A percentile compares a stretch with the other conserved stretches of the same genome.
Evolutionary conservation across 1,139 yeast species (phyloP).

Genomic region (Kodamaea arcana): DNA sequence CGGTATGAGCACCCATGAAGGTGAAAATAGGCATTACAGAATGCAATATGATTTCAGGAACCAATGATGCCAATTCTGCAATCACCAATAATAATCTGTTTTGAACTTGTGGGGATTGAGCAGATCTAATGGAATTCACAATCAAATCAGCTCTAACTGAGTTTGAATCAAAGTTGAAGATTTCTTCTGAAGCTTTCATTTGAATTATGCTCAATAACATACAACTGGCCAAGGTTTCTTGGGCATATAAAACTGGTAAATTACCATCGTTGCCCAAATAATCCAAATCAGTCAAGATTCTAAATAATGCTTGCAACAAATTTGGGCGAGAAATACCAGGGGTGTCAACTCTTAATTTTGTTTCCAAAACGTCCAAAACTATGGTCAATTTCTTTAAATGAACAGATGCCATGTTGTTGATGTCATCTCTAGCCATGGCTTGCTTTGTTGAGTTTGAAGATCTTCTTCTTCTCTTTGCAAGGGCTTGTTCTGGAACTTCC

Average conservation of each 20-base stretch:
- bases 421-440: slow-evolving; percentile 67
- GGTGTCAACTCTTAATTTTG: slow-evolving; percentile 23
- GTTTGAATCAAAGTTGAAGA: slow-evolving; percentile 51
- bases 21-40: slow-evolving; percentile 99
- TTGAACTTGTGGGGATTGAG: slow-evolving; percentile 92
- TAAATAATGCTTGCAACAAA: slow-evolving; percentile 57
- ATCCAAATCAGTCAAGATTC: slow-evolving; percentile 77
- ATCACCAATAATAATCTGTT: slow-evolving; percentile 79
- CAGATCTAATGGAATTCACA: slow-evolving; percentile 84
- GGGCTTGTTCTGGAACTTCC: slow-evolving; percentile 43
- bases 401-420: slow-evolving; percentile 67
- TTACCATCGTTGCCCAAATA: slow-evolving; percentile 88
- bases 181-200: slow-evolving; percentile 27
- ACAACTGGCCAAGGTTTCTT: slow-evolving; percentile 85
- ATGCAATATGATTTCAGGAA: slow-evolving; percentile 89
- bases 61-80: slow-evolving; percentile 80
- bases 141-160: slow-evolving; percentile 82
- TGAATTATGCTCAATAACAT: slow-evolving; percentile 67
- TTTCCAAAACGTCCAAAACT: slow-evolving; percentile 75
- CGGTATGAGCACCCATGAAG: slow-evolving; percentile 97
- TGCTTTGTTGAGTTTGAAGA: slow-evolving; percentile 73
- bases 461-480: slow-evolving; percentile 73
- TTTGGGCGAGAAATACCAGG: slow-evolving; percentile 38
- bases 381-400: slow-evolving; percentile 78
- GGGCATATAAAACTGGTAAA: slow-evolving; percentile 84